These are phyloP conservation scores for Hibiscus trionum DNA, from an alignment of 345 rosid species.

Conservation along the genomic window DNA sequence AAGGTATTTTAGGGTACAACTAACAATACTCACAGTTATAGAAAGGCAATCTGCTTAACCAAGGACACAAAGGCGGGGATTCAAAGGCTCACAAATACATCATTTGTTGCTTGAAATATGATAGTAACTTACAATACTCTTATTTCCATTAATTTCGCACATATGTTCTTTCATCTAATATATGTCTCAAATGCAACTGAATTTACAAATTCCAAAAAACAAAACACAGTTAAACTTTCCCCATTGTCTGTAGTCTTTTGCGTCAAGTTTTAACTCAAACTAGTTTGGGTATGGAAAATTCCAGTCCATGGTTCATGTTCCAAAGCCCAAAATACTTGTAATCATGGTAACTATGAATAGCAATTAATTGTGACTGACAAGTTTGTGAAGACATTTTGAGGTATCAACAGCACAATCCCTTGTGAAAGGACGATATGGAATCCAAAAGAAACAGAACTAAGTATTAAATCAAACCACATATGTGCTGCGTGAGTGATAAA, in stretches of 20 bases:
- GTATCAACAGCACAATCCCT: neutral
- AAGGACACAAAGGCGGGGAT: neutral
- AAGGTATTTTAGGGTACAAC: neutral
- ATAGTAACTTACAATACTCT: neutral
- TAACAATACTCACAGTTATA: neutral
- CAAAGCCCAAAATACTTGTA: neutral
- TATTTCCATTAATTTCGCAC: neutral
- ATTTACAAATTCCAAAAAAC: neutral
- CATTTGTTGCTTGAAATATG: neutral
- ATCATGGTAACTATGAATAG: neutral
- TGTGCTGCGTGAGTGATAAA: neutral
- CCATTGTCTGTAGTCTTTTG: neutral
- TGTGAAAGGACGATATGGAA: neutral
- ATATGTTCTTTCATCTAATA: neutral
- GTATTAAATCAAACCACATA: neutral
- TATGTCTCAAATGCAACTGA: neutral
- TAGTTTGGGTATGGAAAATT: neutral
- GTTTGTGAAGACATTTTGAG: neutral
- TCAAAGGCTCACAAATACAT: neutral
- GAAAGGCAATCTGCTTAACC: neutral
- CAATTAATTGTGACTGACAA: neutral
- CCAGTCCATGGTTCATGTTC: neutral
- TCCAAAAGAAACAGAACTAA: neutral
- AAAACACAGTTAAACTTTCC: neutral
- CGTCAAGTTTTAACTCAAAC: neutral